Conservation (phyloP, 2,329 filamentous ascomycete species). For the Plenodomus biglobosus region DNA sequence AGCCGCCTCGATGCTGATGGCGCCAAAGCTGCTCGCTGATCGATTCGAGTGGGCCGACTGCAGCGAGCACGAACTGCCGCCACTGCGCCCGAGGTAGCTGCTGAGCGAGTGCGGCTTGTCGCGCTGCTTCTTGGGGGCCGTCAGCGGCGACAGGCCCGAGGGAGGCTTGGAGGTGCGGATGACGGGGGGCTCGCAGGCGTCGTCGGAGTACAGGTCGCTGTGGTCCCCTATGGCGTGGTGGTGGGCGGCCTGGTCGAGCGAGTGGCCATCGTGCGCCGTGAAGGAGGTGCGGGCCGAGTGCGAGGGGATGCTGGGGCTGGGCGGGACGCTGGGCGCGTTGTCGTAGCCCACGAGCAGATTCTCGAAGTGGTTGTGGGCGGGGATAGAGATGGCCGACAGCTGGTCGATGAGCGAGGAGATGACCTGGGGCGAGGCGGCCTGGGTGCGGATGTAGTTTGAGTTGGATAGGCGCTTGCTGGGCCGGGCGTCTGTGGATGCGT, state of each 20-base stretch:
- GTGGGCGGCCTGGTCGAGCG: slow-evolving; percentile 72
- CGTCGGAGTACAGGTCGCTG: slow-evolving; percentile 55
- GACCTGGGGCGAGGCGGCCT: slow-evolving; percentile 64
- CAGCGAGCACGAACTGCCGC: slow-evolving; percentile 39
- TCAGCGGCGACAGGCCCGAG: slow-evolving; percentile 71
- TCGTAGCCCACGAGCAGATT: slow-evolving; percentile 42
- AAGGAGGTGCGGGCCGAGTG: slow-evolving; percentile 27
- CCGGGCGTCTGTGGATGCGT: slow-evolving; percentile 15
- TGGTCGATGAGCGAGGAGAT: slow-evolving; percentile 66
- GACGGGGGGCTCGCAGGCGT: slow-evolving; percentile 67
- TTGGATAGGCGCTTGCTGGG: slow-evolving; percentile 36
- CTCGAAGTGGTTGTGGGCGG: slow-evolving; percentile 71
- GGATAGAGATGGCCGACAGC: slow-evolving; percentile 61
- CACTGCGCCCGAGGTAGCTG: slow-evolving; percentile 57
- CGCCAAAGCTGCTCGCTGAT: slow-evolving; percentile 44
- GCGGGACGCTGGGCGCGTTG: slow-evolving; percentile 35
- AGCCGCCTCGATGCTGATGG: slow-evolving; percentile 45
- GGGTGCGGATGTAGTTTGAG: slow-evolving; percentile 43
- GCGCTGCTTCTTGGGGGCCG: slow-evolving; percentile 54
- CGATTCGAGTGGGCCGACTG: slow-evolving; percentile 40
- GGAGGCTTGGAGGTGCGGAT: slow-evolving; percentile 81
- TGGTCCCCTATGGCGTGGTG: slow-evolving; percentile 55
- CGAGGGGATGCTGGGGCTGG: slow-evolving; percentile 22
- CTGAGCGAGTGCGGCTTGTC: slow-evolving; percentile 54
- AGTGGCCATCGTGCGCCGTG: slow-evolving; percentile 52